Evolutionary conservation across 768 basidiomycete species (phyloP), one percentile per base, ranked within the genome.

Genomic region (Calvatia gigantea): DNA sequence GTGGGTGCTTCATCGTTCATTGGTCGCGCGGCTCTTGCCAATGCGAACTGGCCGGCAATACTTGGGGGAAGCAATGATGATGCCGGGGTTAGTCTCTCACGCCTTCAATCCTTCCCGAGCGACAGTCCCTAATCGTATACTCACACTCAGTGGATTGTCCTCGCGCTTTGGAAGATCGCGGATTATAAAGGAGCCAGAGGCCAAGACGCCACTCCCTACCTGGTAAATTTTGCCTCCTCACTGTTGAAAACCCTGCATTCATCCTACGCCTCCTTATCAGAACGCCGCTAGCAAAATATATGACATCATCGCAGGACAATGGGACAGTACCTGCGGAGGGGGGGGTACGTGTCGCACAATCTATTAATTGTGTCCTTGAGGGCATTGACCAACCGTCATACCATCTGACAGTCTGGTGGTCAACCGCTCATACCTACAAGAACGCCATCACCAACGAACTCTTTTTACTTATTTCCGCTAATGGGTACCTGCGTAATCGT

Each of bases 361-460:
- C n/a, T 29, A 21, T 23, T 31, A 25, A 38, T 14, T 8, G 27
- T n/a, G n/a, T 41, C 39, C 17, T 14, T 27, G 4, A n/a, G 17
- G 11, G 27, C 19, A 12, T 32, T 39, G 11, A 27, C 37, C 48
- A 48, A 25, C 6, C 17, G 6, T 41, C 12, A 44, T 12, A 6
- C 15, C n/a, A 17, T 31, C 48, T 11, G 17, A 3, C 45, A 81
- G 81, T 83, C 4, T 82, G 81, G 80, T 84, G 81, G 82, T 79
- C 78, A 7, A 73, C 72, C 14, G 80, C 70, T 17, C 76, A 78
- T 59, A 76, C 72, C 0, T 83, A 83, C 70, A 84, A 84, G 68
- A 83, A 83, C 51, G 80, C 81, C 8, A 76, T 84, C 56, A 84
- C 82, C n/a, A 83, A 84, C 59, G 72, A 82, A 53, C 71, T 83